These are phyloP conservation scores for Celoporthe dispersa DNA, from an alignment of 2,329 filamentous ascomycete species.

Conservation along the genomic window DNA sequence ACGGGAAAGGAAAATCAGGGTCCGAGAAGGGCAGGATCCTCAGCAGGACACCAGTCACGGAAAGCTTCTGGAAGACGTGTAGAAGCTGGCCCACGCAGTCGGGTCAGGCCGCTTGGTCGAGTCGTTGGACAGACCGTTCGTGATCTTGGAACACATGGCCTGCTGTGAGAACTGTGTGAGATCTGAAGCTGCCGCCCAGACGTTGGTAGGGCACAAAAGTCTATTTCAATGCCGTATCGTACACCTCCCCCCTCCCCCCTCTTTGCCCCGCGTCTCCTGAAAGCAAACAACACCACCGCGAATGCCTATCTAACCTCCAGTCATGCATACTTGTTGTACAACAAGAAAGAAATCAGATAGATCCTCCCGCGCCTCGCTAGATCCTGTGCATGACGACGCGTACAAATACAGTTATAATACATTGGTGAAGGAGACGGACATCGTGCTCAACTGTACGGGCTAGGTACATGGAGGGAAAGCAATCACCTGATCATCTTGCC, in stretches of 20 bases:
- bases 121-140: not conserved
- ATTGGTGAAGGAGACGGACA: not conserved
- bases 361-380: not conserved
- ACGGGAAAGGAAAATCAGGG: not conserved
- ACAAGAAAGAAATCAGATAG: too few relatives aligned
- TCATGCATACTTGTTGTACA: not conserved
- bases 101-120: not conserved
- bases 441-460: not conserved
- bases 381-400: not conserved
- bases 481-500: not conserved
- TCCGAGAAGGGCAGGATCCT: not conserved
- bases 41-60: not conserved
- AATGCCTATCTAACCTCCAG: not conserved
- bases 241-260: not conserved
- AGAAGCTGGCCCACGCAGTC: not conserved
- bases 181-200: not conserved
- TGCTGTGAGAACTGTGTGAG: not conserved
- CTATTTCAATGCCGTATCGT: not conserved
- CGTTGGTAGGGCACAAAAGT: not conserved
- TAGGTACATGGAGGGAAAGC: too few relatives aligned
- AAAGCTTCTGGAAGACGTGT: constrained; percentile 5
- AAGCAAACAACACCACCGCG: not conserved
- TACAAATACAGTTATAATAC: not conserved
- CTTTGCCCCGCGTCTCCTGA: too few relatives aligned
- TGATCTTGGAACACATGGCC: not conserved